Evolutionary conservation across 1,284 basidiomycete genomes (phyloP), one percentile per base, ranked within the genome.

Genomic region (Sanghuangporus baumii): DNA sequence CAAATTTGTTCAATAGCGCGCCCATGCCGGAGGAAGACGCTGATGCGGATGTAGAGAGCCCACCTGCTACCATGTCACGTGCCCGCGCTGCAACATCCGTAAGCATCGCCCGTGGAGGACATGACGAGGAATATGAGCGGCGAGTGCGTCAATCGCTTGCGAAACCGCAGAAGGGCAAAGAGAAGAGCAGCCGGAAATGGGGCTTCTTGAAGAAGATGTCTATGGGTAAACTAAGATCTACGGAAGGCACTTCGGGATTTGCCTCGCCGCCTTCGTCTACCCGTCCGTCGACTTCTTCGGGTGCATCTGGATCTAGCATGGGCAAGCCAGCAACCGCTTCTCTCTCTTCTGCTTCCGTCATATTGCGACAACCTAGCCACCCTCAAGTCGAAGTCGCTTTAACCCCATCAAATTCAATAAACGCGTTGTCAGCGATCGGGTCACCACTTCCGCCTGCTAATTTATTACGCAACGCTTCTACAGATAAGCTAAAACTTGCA

Each of bases 201-300:
- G 93, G 94, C 2, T 96, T 97, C 77, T 78, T 97, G 65, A 93
- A 94, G 76, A 97, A 97, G 78, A 95, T 97, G 91, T 95, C 93
- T 9, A 94, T 95, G 91, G 89, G 92, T 23, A 91, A 90, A 74
- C 88, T 92, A 75, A 84, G 83, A 70, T 67, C 63, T 6, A 58
- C 58, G 36, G 60, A 62, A 11, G 38, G 40, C 23, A 48, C 43
- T 6, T 75, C n/a, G 86, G 89, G 58, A 31, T 34, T 52, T 26
- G 56, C 61, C 6, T 73, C 79, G 16, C 79, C 84, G 34, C 72
- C 78, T 0, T 66, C 68, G 1, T 65, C 76, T 54, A 54, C 52
- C 9, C 74, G 76, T 2, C 72, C 75, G 9, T 69, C 73, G 46
- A 68, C 72, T 20, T 57, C 70, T 23, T 70, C 71, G 20, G 67